phyloP scores from a whole-genome alignment of 2,329 filamentous ascomycete genomes.

The Talaromyces sp. region DNA sequence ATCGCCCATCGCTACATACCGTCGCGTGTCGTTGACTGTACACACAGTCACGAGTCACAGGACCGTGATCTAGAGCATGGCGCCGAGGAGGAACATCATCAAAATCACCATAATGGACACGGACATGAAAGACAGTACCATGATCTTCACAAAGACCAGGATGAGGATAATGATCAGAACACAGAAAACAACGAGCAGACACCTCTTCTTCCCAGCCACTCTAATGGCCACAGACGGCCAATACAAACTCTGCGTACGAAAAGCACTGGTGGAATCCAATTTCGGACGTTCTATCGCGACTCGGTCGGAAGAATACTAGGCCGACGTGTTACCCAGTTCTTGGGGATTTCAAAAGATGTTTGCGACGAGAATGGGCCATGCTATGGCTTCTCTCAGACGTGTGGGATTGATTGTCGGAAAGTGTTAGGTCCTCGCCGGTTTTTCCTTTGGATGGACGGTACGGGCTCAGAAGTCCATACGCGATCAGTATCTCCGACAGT shows the following conservation, averaged over 20 bases:
- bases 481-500: slow-evolving; percentile 1
- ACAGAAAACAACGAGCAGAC: slow-evolving; percentile 25
- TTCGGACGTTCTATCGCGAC: slow-evolving; percentile 22
- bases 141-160: slow-evolving; percentile 3
- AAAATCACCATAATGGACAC: slow-evolving; percentile 17
- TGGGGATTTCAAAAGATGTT: slow-evolving; percentile 44
- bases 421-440: slow-evolving; percentile 22
- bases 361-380: slow-evolving; percentile 58
- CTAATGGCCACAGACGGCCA: slow-evolving; percentile 20
- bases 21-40: slow-evolving; percentile 47
- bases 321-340: slow-evolving; percentile 45
- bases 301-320: slow-evolving; percentile 34
- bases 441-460: slow-evolving; percentile 12
- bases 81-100: slow-evolving; percentile 19
- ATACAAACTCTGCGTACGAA: slow-evolving; percentile 13
- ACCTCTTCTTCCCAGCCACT: slow-evolving; percentile 23
- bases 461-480: background rate
- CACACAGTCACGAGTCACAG: slow-evolving; percentile 41
- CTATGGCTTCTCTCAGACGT: slow-evolving; percentile 57
- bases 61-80: slow-evolving; percentile 31
- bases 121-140: background rate
- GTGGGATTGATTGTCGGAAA: slow-evolving; percentile 57
- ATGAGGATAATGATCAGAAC: slow-evolving; percentile 13
- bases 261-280: slow-evolving; percentile 16
- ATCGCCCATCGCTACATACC: slow-evolving; percentile 46